These are phyloP conservation scores for Domatiomyces globalis DNA, from an alignment of 2,329 filamentous ascomycete species.

Conservation along the genomic window DNA sequence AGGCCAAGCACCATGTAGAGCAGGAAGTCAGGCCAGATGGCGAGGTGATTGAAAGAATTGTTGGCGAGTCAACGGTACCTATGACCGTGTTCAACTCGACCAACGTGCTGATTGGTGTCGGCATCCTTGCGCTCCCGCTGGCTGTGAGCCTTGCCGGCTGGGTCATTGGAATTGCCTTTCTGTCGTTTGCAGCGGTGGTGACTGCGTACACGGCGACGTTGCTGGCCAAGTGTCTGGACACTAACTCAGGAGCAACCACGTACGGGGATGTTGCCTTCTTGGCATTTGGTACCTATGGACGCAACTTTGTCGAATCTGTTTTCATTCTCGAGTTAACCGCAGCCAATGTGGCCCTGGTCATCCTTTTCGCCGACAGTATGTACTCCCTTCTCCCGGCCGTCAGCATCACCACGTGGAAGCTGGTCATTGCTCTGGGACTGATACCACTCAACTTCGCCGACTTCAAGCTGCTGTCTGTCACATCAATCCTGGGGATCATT, in stretches of 20 bases:
- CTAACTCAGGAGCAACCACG: conserved; percentile 72
- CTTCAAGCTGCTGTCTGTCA: conserved; percentile 70
- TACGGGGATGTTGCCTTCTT: conserved; percentile 90
- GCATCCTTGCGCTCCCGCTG: conserved; percentile 74
- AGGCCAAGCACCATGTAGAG: conserved; percentile 11
- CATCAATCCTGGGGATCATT: conserved; percentile 82
- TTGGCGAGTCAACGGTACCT: conserved; percentile 86
- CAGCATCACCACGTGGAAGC: conserved; percentile 63
- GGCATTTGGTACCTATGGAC: conserved; percentile 70
- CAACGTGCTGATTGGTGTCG: conserved; percentile 82
- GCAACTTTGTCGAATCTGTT: conserved; percentile 66
- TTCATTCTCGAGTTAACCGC: conserved; percentile 81
- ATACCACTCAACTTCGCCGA: conserved; percentile 75
- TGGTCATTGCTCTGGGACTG: conserved; percentile 63
- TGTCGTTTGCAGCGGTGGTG: conserved; percentile 57
- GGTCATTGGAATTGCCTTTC: conserved; percentile 64
- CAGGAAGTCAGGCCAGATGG: conserved; percentile 32
- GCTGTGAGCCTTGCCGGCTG: conserved; percentile 79
- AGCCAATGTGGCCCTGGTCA: conserved; percentile 75
- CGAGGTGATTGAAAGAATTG: conserved; percentile 66
- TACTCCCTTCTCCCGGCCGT: conserved; percentile 60
- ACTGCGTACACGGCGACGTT: conserved; percentile 79
- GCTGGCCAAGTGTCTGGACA: conserved; percentile 75
- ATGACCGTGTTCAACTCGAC: conserved; percentile 96
- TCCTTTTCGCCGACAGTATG: conserved; percentile 87